Evolutionary conservation across 768 basidiomycete species (phyloP).

Genomic region (Rhizopogon vulgaris): DNA sequence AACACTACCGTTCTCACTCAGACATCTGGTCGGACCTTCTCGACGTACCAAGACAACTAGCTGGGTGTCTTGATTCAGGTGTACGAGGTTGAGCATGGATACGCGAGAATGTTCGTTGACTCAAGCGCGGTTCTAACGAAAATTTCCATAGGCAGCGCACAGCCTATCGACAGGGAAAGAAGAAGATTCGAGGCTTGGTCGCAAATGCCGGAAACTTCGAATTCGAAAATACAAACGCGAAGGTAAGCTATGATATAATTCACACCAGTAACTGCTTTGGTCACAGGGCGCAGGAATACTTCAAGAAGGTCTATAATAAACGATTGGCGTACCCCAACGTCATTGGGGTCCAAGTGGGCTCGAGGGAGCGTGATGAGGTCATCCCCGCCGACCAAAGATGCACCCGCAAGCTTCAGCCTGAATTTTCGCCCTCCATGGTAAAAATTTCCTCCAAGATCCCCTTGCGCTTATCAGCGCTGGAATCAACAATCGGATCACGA

Average conservation of each 20-base stretch:
- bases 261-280: not conserved
- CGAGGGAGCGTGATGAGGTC: slow-evolving; percentile 28
- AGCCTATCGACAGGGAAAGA: no score
- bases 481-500: slow-evolving; percentile 4
- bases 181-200: no score
- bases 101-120: no score
- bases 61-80: no score
- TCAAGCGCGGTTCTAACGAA: no score
- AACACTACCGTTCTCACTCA: no score
- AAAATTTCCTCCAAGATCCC: slow-evolving; percentile 46
- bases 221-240: slow-evolving; percentile 38
- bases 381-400: slow-evolving; percentile 49
- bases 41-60: no score
- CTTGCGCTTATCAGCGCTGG: slow-evolving; percentile 34
- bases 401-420: slow-evolving; percentile 35
- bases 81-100: no score
- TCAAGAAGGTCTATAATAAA: slow-evolving; percentile 26
- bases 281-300: slow-evolving; percentile 34
- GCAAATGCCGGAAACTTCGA: slow-evolving; percentile 29
- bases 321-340: no score
- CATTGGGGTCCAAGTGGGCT: slow-evolving; percentile 18
- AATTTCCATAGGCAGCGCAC: no score
- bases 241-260: slow-evolving; percentile 27
- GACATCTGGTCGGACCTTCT: no score
- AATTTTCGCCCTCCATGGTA: slow-evolving; percentile 33